Conservation (phyloP, 2,329 filamentous ascomycete genomes). For the Apiospora marii region DNA sequence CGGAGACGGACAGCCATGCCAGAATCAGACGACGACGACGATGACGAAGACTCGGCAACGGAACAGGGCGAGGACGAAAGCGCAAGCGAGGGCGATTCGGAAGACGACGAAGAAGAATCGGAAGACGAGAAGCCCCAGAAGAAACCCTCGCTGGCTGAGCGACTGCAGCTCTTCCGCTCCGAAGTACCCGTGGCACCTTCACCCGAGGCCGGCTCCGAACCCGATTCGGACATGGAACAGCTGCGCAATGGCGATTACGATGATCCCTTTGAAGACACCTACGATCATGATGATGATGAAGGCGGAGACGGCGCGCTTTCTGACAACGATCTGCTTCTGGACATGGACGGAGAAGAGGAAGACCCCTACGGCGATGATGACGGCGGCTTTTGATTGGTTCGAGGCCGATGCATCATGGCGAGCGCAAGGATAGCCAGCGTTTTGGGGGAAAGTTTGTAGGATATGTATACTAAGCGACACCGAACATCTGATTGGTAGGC, state of each 20-base stretch:
- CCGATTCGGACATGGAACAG: conserved; percentile 22
- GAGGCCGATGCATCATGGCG: background rate
- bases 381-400: background rate
- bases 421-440: background rate
- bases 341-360: background rate
- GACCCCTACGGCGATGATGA: conserved; percentile 6
- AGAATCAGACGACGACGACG: conserved; percentile 15
- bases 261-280: conserved; percentile 4
- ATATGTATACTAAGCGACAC: conserved; percentile 2
- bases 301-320: background rate
- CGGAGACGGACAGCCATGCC: conserved; percentile 4
- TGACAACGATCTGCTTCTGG: background rate
- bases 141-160: conserved; percentile 18
- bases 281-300: conserved; percentile 6
- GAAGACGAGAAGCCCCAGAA: background rate
- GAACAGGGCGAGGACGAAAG: conserved; percentile 3
- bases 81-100: background rate
- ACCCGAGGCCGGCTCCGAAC: conserved; percentile 12
- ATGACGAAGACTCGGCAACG: conserved; percentile 19
- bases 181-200: conserved; percentile 14
- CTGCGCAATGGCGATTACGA: conserved; percentile 16
- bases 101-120: background rate
- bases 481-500: background rate
- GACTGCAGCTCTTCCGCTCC: conserved; percentile 22
- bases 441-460: background rate